phyloP scores from a whole-genome alignment of 2,329 filamentous ascomycete species.

The Xenoacremonium recifei region DNA sequence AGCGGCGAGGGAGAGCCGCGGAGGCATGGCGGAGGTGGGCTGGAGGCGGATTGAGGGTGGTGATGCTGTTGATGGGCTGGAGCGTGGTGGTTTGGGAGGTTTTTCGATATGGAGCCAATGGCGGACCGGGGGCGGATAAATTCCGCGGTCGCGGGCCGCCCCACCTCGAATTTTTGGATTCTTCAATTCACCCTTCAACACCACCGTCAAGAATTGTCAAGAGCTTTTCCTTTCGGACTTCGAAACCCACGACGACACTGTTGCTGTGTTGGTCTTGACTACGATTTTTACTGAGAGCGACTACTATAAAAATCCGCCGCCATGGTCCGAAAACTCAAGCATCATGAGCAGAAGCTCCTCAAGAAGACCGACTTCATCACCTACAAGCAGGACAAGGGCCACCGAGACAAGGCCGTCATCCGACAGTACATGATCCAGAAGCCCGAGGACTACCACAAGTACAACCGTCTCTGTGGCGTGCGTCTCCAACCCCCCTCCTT shows the following conservation, averaged over 20 bases:
- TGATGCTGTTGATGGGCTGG: constrained; percentile 16
- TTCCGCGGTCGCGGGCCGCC: constrained; percentile 21
- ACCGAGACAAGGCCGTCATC: constrained; percentile 77
- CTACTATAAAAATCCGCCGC: constrained; percentile 24
- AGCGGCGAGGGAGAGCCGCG: constrained; percentile 30
- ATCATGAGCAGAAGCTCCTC: constrained; percentile 95
- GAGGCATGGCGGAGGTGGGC: constrained; percentile 38
- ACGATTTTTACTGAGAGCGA: background rate
- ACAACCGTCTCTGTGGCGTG: constrained; percentile 67
- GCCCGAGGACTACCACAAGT: constrained; percentile 76
- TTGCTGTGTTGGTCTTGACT: background rate
- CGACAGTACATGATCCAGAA: constrained; percentile 91
- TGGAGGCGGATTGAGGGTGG: constrained; percentile 7
- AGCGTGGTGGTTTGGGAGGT: constrained; percentile 19
- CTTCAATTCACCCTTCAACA: constrained; percentile 14
- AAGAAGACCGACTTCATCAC: constrained; percentile 92
- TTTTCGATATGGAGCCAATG: constrained; percentile 22
- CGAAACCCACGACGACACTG: background rate
- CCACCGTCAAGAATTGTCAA: too few relatives aligned
- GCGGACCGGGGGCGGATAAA: constrained; percentile 17
- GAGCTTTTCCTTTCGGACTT: too few relatives aligned
- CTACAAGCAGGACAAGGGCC: constrained; percentile 84
- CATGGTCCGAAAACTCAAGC: constrained; percentile 95
- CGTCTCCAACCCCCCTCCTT: constrained; percentile 31
- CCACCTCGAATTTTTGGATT: constrained; percentile 25